Percentiles rank a stretch among this genome's conserved stretches.
Conservation (phyloP, 495 filamentous ascomycete genomes). For the Aspergillus egyptiacus region DNA sequence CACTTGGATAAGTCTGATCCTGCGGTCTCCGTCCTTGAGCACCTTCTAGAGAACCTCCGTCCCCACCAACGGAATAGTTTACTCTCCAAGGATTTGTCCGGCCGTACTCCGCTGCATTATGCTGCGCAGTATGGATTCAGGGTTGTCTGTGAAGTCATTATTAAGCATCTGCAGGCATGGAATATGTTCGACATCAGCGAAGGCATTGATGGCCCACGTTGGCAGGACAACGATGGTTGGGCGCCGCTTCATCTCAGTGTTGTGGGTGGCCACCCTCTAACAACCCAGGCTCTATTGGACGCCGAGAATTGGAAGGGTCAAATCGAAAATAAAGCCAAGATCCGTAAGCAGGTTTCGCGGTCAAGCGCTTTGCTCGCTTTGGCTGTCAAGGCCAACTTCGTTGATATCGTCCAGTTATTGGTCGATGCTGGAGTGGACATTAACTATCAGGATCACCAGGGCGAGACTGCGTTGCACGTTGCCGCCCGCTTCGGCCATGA, state of each 20-base stretch:
- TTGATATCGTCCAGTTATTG: constrained; percentile 73
- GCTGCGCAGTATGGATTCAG: constrained; percentile 92
- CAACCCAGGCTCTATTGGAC: constrained; percentile 71
- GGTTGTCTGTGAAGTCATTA: constrained; percentile 77
- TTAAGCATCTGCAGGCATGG: constrained; percentile 85
- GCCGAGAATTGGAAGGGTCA: constrained; percentile 66
- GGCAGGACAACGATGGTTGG: constrained; percentile 91
- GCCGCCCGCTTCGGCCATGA: constrained; percentile 83
- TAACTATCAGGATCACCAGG: constrained; percentile 87
- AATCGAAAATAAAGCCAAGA: constrained; percentile 51
- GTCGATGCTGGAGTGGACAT: constrained; percentile 89
- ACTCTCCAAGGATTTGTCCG: constrained; percentile 64
- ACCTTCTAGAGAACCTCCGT: constrained; percentile 65
- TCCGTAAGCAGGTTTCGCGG: constrained; percentile 64
- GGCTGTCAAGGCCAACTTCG: constrained; percentile 79
- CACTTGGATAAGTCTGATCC: constrained; percentile 65
- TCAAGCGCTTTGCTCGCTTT: constrained; percentile 87
- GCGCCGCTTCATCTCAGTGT: constrained; percentile 89
- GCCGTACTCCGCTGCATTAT: constrained; percentile 87
- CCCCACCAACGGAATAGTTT: constrained; percentile 64
- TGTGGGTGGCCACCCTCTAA: constrained; percentile 81
- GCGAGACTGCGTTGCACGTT: constrained; percentile 90
- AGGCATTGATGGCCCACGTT: constrained; percentile 76
- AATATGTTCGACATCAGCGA: constrained; percentile 73
- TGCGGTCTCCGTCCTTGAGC: constrained; percentile 64